Evolutionary conservation across 495 filamentous ascomycete species (phyloP).

Genomic region (Tuber borchii): DNA sequence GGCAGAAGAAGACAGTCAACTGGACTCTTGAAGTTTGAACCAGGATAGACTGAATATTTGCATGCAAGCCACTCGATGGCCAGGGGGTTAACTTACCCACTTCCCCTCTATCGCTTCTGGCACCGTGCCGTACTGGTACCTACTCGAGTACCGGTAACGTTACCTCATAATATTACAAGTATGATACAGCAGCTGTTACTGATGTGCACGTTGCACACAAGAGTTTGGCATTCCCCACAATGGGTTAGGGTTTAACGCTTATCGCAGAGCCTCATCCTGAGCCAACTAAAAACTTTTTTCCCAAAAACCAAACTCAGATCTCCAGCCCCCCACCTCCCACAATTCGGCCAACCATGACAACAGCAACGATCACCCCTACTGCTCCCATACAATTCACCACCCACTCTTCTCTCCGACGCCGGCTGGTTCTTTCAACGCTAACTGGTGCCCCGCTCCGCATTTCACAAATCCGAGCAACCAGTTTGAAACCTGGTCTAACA

Average conservation of each 20-base stretch:
- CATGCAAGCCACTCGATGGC: too few species aligned
- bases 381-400: conserved; percentile 64
- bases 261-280: background rate
- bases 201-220: too few species aligned
- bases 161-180: too few species aligned
- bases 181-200: too few species aligned
- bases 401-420: conserved; percentile 72
- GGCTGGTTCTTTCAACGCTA: conserved; percentile 82
- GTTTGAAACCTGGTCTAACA: conserved; percentile 77
- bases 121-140: too few species aligned
- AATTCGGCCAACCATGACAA: conserved; percentile 14
- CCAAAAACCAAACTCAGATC: background rate
- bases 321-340: background rate
- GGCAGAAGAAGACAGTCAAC: too few species aligned
- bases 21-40: too few species aligned
- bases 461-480: conserved; percentile 82
- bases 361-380: conserved; percentile 13
- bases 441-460: conserved; percentile 85
- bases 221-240: background rate
- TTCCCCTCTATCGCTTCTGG: too few species aligned
- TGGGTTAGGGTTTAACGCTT: background rate
- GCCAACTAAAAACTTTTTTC: background rate
- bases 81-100: too few species aligned
- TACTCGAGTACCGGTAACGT: too few species aligned
- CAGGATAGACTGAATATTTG: too few species aligned